Percentiles rank a stretch among this genome's conserved stretches.
These are phyloP conservation scores for Leccinum imitatum DNA, from an alignment of 768 basidiomycete species.

Conservation along the genomic window DNA sequence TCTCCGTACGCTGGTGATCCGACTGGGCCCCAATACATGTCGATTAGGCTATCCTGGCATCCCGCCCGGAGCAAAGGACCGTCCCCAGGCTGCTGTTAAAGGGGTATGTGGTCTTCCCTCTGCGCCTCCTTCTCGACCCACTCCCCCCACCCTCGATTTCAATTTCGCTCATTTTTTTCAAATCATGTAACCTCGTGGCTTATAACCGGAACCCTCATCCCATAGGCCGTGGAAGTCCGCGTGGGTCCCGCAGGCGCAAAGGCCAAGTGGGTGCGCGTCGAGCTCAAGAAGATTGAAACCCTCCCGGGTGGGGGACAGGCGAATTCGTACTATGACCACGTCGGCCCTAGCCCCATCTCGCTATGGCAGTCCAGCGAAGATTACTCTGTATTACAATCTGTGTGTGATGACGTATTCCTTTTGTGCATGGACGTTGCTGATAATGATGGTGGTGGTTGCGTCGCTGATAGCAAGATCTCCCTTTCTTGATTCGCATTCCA, in stretches of 20 bases:
- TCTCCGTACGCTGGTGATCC: conserved; percentile 8
- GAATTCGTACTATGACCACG: conserved; percentile 76
- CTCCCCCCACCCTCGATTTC: conserved; percentile 1
- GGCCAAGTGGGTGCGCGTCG: conserved; percentile 90
- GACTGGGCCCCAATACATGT: conserved; percentile 4
- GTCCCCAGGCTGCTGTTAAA: conserved; percentile 82
- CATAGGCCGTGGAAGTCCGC: conserved; percentile 78
- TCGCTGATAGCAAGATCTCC: conserved; percentile 70
- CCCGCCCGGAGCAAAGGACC: conserved; percentile 70
- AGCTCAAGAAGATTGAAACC: conserved; percentile 87
- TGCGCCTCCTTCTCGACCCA: conserved; percentile 3
- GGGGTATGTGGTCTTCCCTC: conserved; percentile 55
- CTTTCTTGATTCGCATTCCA: conserved; percentile 88
- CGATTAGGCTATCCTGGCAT: conserved; percentile 81
- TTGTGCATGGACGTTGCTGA: conserved; percentile 4
- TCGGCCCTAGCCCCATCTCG: conserved; percentile 78
- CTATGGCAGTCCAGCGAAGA: conserved; percentile 83
- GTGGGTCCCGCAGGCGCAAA: conserved; percentile 73
- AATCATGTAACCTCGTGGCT: conserved; percentile 3
- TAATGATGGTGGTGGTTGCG: conserved; percentile 3
- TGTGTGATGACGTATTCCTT: conserved; percentile 32
- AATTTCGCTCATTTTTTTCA: conserved; percentile 1
- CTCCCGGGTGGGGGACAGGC: conserved; percentile 67
- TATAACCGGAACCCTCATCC: not conserved
- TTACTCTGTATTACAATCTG: conserved; percentile 65